Evolutionary conservation across 805 yeast species (phyloP).

Genomic region (Yarrowia sp.): DNA sequence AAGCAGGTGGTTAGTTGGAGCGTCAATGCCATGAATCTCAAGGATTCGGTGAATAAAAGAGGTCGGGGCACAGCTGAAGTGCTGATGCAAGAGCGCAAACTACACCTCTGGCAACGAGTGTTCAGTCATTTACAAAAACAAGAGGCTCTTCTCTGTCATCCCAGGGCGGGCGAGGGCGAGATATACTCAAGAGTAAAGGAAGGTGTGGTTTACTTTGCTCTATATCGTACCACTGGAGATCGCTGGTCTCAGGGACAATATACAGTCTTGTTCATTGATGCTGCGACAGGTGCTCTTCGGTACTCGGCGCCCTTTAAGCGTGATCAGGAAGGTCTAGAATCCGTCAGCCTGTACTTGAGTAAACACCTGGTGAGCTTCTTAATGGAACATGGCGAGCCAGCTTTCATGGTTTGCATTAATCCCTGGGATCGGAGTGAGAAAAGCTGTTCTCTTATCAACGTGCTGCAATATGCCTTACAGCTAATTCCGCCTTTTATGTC

Average conservation of each 20-base stretch:
- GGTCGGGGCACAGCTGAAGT: too few relatives aligned
- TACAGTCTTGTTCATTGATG: slow-evolving; percentile 4
- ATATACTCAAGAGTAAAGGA: neutral
- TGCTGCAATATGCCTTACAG: neutral
- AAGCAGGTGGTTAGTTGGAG: neutral
- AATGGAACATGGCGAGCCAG: neutral
- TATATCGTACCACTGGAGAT: neutral
- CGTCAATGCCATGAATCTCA: neutral
- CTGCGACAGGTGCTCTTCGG: neutral
- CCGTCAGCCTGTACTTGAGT: neutral
- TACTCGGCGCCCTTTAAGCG: neutral
- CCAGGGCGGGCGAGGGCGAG: too few relatives aligned
- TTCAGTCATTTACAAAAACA: neutral
- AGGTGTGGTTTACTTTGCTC: slow-evolving; percentile 9
- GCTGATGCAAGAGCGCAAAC: too few relatives aligned
- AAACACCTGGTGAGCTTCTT: neutral
- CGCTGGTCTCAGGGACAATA: neutral
- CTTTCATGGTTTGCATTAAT: slow-evolving; percentile 1
- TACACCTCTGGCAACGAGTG: neutral
- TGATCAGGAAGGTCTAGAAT: slow-evolving; percentile 1
- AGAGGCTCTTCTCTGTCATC: neutral
- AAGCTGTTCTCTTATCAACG: neutral
- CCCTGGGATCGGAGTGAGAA: neutral
- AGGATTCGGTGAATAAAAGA: neutral
- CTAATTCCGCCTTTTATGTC: neutral